Conservation (phyloP, 2,329 filamentous ascomycete genomes). For the Arthrobotrys sinensis region DNA sequence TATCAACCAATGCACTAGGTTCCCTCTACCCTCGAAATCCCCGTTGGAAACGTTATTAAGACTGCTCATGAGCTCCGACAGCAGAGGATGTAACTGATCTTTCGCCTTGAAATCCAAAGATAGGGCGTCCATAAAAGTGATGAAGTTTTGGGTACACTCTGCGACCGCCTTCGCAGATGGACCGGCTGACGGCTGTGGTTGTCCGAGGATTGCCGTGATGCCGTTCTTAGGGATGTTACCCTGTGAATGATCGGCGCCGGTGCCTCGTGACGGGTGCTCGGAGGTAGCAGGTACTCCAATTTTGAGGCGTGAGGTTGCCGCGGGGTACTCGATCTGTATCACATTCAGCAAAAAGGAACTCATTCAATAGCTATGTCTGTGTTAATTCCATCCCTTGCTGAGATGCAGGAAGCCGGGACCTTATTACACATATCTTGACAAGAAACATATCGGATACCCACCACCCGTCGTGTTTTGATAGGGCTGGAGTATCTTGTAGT, state of each 20-base stretch:
- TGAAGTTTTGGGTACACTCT: conserved; percentile 98
- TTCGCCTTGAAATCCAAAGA: conserved; percentile 93
- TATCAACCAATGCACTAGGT: conserved; percentile 99
- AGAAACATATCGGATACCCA: conserved; percentile 28
- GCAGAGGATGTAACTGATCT: conserved; percentile 92
- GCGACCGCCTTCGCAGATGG: conserved; percentile 66
- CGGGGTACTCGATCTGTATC: conserved; percentile 87
- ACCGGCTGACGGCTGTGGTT: conserved; percentile 67
- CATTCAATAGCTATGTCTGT: conserved; percentile 36
- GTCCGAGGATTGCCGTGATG: conserved; percentile 51
- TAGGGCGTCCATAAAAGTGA: conserved; percentile 95
- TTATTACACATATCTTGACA: conserved; percentile 26
- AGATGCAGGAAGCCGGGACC: conserved; percentile 47
- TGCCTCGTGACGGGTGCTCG: conserved; percentile 72
- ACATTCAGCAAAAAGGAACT: conserved; percentile 38
- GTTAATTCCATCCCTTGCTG: conserved; percentile 42
- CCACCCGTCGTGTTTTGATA: conserved; percentile 46
- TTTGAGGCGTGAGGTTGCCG: conserved; percentile 90
- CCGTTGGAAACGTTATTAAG: conserved; percentile 97
- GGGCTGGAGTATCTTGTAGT: conserved; percentile 59
- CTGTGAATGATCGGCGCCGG: conserved; percentile 69
- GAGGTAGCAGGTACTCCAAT: conserved; percentile 92
- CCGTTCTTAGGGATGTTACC: conserved; percentile 65
- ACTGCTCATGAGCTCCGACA: conserved; percentile 95
- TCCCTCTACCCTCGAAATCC: conserved; percentile 88